A percentile compares a stretch with the other conserved stretches of the same genome.
Conservation (phyloP, 1,284 basidiomycete genomes). For the Ustilago cynodontis region DNA sequence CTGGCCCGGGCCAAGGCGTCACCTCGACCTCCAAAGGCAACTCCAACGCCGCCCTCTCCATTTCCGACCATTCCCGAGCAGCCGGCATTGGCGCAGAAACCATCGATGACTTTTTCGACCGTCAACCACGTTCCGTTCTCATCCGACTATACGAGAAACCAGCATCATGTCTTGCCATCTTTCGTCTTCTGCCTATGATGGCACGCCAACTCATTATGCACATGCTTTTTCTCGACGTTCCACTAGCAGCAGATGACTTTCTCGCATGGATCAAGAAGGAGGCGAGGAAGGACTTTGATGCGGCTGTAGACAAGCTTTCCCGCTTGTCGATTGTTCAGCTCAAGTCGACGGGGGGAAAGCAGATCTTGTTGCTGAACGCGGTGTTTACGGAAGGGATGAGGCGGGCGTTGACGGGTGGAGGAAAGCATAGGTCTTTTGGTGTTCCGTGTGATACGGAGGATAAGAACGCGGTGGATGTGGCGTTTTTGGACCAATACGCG, state of each 20-base stretch:
- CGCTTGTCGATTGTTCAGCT: slow-evolving; percentile 54
- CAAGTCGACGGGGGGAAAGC: slow-evolving; percentile 27
- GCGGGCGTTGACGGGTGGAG: slow-evolving; percentile 73
- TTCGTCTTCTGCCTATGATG: slow-evolving; percentile 85
- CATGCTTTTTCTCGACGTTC: slow-evolving; percentile 87
- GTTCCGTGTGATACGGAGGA: slow-evolving; percentile 76
- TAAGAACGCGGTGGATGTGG: slow-evolving; percentile 73
- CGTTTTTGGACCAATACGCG: slow-evolving; percentile 84
- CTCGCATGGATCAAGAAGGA: slow-evolving; percentile 81
- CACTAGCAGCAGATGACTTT: slow-evolving; percentile 80
- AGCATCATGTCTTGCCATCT: slow-evolving; percentile 92
- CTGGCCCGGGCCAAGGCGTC: slow-evolving; percentile 41
- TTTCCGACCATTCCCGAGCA: slow-evolving; percentile 40
- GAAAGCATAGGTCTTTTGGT: slow-evolving; percentile 90
- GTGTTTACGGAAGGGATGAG: slow-evolving; percentile 70
- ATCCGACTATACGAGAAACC: slow-evolving; percentile 88
- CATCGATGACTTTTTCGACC: slow-evolving; percentile 80
- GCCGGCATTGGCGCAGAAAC: slow-evolving; percentile 59
- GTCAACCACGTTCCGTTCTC: slow-evolving; percentile 85
- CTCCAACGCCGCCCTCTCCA: slow-evolving; percentile 29
- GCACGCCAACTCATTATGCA: slow-evolving; percentile 92
- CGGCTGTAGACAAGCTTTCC: slow-evolving; percentile 42
- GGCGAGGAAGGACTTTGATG: slow-evolving; percentile 73
- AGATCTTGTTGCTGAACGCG: slow-evolving; percentile 71
- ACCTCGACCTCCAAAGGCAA: slow-evolving; percentile 36